Base-by-base conservation (phyloP, 1,139 yeast species). In the Scheffersomyces cryptocercus region DNA sequence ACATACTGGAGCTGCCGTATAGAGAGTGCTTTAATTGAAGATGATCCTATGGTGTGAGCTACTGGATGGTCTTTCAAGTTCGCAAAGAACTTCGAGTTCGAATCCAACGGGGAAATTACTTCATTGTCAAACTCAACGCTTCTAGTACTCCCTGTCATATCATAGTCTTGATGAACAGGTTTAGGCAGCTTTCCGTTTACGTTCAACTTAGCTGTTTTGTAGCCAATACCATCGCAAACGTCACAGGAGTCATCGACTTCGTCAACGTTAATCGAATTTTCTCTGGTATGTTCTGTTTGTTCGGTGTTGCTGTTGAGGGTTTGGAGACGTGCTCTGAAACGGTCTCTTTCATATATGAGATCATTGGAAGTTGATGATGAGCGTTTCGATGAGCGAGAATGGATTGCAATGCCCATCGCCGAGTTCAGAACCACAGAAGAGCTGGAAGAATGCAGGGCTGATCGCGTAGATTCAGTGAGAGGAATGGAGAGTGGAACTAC, bases 341-440 rank as follows among this genome's bases (percentile, higher is more conserved):
- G 55, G 47, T 73, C 79, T 36, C 79, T 53, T 50, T 74, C 79
- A 51, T 70, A 70, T 10, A 68, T 36, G 32, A 65, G 56, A 50
- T 73, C 79, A 47, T 72, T 73, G 9, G 79, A 73, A 5, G 73
- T 54, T 3, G 77, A 72, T 1, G 72, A 65, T 1, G 77, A 65
- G 29, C 80, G 52, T 49, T 75, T 75, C 33, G 60, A 43, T 11
- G 53, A 41, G 16, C 34, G 26, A 20, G 26, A 20, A 6, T 20
- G 7, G 26, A 20, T 9, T 20, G 26, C 7, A 5, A 6, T 20
- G 26, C 26, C 7, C 26, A 20, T 6, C 26, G 26, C 26, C 26
- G 26, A 20, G 26, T 20, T 20, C 26, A 20, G 26, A 20, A 20
- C 26, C 4, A 31, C 35, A 6, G 35, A 31, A 12, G 35, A 31